These are phyloP conservation scores for Medicago truncatula DNA, from an alignment of 306 rosid species.

Conservation along the genomic window MtrunA17r5.0-ANR NC_053046.1:31861001-31861500, in stretches of 20 bases:
- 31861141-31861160: background rate
- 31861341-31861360: constrained; percentile 6
- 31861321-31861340: background rate
- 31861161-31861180: background rate
- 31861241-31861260: background rate
- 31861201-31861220: constrained; percentile 13
- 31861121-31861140: too few species aligned
- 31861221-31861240: constrained; percentile 5
- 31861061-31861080: background rate
- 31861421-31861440: constrained; percentile 17
- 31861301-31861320: background rate
- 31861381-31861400: constrained; percentile 18
- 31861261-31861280: background rate
- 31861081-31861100: background rate
- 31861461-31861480: constrained; percentile 63
- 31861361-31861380: constrained; percentile 1
- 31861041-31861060: too few species aligned
- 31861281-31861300: background rate
- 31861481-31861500: constrained; percentile 84
- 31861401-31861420: constrained; percentile 24
- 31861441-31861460: constrained; percentile 6
- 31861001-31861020: too few species aligned
- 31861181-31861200: background rate
- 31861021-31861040: too few species aligned
- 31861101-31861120: too few species aligned